These are phyloP conservation scores for Umbelopsis sp. DNA, from an alignment of 192 early-diverging fungal genomes.

Conservation along the genomic window DNA sequence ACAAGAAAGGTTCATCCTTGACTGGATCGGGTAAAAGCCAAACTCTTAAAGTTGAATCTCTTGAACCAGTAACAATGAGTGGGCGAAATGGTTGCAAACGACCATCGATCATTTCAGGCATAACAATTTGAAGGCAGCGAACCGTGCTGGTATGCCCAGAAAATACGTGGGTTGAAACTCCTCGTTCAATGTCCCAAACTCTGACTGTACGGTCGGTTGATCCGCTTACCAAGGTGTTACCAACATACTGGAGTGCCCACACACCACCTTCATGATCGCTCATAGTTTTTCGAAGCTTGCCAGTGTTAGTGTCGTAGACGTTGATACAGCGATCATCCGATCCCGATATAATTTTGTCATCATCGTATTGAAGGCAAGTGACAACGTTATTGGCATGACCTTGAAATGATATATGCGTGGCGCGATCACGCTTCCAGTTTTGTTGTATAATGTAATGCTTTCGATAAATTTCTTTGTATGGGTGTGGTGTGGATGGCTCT, in stretches of 20 bases:
- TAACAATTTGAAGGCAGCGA: slow-evolving; percentile 87
- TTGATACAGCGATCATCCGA: slow-evolving; percentile 92
- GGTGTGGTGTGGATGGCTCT: slow-evolving; percentile 22
- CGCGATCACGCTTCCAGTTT: slow-evolving; percentile 81
- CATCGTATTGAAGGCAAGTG: slow-evolving; percentile 95
- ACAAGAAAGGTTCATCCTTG: slow-evolving; percentile 39
- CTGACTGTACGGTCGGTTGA: slow-evolving; percentile 94
- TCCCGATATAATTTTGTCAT: slow-evolving; percentile 94
- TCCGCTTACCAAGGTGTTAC: slow-evolving; percentile 88
- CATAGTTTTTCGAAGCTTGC: slow-evolving; percentile 70
- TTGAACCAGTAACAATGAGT: slow-evolving; percentile 91
- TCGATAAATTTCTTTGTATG: slow-evolving; percentile 80
- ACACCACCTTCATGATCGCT: slow-evolving; percentile 94
- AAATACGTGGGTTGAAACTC: slow-evolving; percentile 91
- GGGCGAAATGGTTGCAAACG: slow-evolving; percentile 68
- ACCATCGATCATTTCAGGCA: slow-evolving; percentile 64
- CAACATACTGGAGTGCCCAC: slow-evolving; percentile 94
- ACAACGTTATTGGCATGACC: slow-evolving; percentile 87
- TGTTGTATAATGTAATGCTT: slow-evolving; percentile 77
- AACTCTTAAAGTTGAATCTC: slow-evolving; percentile 91
- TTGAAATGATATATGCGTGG: slow-evolving; percentile 77
- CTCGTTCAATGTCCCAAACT: slow-evolving; percentile 94
- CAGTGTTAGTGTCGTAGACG: slow-evolving; percentile 88
- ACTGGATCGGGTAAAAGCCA: slow-evolving; percentile 89
- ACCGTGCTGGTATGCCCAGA: slow-evolving; percentile 94